A percentile compares a stretch with the other conserved stretches of the same genome.
phyloP scores from a whole-genome alignment of 129 eudicot species.

The Helianthus tuberosus region DNA sequence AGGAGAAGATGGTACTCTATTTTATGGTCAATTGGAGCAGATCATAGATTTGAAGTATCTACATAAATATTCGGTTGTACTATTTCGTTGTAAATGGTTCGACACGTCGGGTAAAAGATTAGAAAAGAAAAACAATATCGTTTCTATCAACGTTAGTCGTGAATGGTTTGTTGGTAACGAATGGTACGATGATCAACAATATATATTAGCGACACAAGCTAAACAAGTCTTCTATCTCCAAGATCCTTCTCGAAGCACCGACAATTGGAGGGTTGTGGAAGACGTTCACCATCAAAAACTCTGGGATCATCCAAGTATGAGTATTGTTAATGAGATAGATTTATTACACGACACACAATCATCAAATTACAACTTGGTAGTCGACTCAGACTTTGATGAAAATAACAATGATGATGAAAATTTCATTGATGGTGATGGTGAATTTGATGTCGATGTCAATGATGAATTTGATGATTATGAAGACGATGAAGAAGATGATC shows the following conservation, averaged over 20 bases:
- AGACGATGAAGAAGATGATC: not conserved
- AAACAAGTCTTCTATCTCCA: not conserved
- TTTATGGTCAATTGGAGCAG: too few relatives aligned
- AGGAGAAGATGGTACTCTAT: too few relatives aligned
- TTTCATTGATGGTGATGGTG: not conserved
- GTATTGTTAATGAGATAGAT: not conserved
- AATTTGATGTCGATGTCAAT: not conserved
- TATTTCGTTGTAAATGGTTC: too few relatives aligned
- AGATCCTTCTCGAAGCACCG: not conserved
- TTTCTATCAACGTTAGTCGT: not conserved
- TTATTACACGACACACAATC: too few relatives aligned
- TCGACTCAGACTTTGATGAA: too few relatives aligned
- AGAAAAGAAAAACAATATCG: too few relatives aligned
- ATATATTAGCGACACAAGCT: constrained; percentile 5
- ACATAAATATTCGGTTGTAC: too few relatives aligned
- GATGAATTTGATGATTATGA: not conserved
- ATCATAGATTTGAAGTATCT: too few relatives aligned
- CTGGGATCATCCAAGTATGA: not conserved
- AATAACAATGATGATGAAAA: not conserved
- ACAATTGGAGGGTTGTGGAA: not conserved
- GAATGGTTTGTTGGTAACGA: not conserved
- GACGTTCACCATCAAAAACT: not conserved
- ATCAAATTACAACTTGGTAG: too few relatives aligned
- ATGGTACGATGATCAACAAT: not conserved
- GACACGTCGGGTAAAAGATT: too few relatives aligned